Conservation (phyloP, 2,329 filamentous ascomycete genomes). For the Elsinoe fawcettii region DNA sequence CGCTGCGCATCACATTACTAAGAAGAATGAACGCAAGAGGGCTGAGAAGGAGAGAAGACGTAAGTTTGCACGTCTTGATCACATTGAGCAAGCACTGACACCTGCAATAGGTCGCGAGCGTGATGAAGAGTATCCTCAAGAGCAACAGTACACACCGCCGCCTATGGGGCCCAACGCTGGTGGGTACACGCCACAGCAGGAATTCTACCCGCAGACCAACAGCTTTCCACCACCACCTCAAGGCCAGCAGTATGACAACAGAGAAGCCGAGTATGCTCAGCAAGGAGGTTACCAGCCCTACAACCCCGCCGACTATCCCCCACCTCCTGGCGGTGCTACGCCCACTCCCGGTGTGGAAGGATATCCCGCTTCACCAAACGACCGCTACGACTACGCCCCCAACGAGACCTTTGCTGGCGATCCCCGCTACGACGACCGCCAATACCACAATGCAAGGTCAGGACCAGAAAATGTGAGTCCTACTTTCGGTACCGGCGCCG, state of each 20-base stretch:
- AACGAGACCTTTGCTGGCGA: constrained; percentile 29
- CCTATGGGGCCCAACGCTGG: constrained; percentile 29
- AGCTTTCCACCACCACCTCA: constrained; percentile 41
- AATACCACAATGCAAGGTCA: constrained; percentile 20
- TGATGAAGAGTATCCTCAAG: constrained; percentile 22
- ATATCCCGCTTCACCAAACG: constrained; percentile 9
- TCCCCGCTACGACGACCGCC: constrained; percentile 27
- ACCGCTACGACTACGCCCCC: constrained; percentile 21
- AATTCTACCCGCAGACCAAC: constrained; percentile 39
- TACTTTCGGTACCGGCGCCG: constrained; percentile 29
- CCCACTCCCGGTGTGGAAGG: constrained; percentile 18
- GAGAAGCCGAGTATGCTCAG: constrained; percentile 23
- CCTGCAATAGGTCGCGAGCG: constrained; percentile 21
- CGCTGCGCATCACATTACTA: constrained; percentile 48
- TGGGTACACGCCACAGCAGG: constrained; percentile 23
- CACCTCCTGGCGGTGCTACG: constrained; percentile 25
- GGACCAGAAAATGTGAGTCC: constrained; percentile 46
- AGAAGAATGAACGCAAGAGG: constrained; percentile 50
- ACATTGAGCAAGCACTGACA: constrained; percentile 1
- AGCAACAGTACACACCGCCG: constrained; percentile 28
- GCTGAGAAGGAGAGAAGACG: constrained; percentile 45
- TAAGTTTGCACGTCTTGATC: constrained; percentile 30
- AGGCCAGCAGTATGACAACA: constrained; percentile 23
- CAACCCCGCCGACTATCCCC: constrained; percentile 40
- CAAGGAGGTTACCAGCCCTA: constrained; percentile 28